Evolutionary conservation across 1,284 basidiomycete species (phyloP), one percentile per base, ranked within the genome.

Genomic region (Ustilago cynodontis): DNA sequence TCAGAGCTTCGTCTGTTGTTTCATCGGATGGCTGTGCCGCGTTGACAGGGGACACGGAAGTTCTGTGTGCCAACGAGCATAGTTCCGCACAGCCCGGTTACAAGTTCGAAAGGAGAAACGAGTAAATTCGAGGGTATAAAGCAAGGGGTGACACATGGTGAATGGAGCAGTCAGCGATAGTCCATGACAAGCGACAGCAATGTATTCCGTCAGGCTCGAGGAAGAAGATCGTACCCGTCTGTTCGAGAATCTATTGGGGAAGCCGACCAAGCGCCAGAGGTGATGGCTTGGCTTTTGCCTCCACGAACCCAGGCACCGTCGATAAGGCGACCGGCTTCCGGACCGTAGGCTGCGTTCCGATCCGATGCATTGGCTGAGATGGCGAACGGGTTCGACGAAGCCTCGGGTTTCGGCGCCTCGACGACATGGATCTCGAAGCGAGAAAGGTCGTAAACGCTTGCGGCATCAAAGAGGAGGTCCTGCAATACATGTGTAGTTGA

Each of bases 401-500:
- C 13, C 3, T 64, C 39, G 3, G 70, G 49, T 7, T 22, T 26
- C 1, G 66, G 43, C 3, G 81, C 74, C 41, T 82, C 75, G 45
- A 80, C 59, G 29, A 84, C 59, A 39, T 82, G 78, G 10, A 84
- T 69, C 43, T 80, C 72, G 28, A 83, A 71, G 3, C 75, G 50
- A 3, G 70, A 64, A n/a, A 85, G 68, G 55, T 85, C 81, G 60
- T 75, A 82, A 1, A 77, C 68, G 54, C 77, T 76, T 18, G 81
- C 82, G 1, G 70, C 67, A 41, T 83, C 82, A 43, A 81, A 85
- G 28, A 83, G 71, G n/a, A 85, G 70, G 55, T 85, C 79, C 80
- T 80, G 73, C 14, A 18, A 11, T 9, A 6, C 39, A 3, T 33
- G 14, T 7, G 24, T 14, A 13, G 8, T 37, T 3, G 14, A 11